phyloP scores from a whole-genome alignment of 495 filamentous ascomycete genomes.

The Trypethelium eluteriae region DNA sequence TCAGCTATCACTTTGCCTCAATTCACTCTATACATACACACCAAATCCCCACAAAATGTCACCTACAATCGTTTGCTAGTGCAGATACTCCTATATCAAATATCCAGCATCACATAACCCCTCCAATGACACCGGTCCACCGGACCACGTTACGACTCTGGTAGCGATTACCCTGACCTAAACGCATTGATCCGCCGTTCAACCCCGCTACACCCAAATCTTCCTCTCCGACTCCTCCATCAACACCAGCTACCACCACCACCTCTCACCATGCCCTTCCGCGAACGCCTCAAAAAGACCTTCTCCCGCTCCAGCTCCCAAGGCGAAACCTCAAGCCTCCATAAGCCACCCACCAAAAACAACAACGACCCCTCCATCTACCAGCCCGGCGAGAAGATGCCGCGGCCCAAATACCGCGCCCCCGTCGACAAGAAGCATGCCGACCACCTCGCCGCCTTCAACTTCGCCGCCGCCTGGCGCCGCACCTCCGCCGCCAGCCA shows the following conservation, averaged over 20 bases:
- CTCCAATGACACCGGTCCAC: not conserved
- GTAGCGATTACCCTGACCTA: not conserved
- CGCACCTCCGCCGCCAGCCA: conserved; percentile 30
- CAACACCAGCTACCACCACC: conserved; percentile 3
- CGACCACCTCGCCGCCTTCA: conserved; percentile 35
- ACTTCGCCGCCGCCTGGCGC: conserved; percentile 34
- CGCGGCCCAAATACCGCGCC: conserved; percentile 36
- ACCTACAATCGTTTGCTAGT: not conserved
- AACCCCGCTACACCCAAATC: conserved; percentile 1
- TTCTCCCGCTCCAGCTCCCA: conserved; percentile 26
- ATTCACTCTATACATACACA: not conserved
- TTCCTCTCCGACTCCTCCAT: not conserved
- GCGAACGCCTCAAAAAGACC: conserved; percentile 31
- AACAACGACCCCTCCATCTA: conserved; percentile 28
- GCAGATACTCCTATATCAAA: not conserved
- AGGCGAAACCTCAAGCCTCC: conserved; percentile 5
- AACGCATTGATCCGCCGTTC: no score
- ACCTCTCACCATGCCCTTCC: conserved; percentile 33
- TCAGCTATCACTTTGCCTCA: not conserved
- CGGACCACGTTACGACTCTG: not conserved
- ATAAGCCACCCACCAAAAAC: conserved; percentile 16
- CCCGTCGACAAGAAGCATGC: conserved; percentile 36
- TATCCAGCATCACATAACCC: not conserved
- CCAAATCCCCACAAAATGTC: not conserved
- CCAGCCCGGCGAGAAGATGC: conserved; percentile 39